These are phyloP conservation scores for Exophiala phaeomuriformis DNA, from an alignment of 2,329 filamentous ascomycete species.

Conservation along the genomic window DNA sequence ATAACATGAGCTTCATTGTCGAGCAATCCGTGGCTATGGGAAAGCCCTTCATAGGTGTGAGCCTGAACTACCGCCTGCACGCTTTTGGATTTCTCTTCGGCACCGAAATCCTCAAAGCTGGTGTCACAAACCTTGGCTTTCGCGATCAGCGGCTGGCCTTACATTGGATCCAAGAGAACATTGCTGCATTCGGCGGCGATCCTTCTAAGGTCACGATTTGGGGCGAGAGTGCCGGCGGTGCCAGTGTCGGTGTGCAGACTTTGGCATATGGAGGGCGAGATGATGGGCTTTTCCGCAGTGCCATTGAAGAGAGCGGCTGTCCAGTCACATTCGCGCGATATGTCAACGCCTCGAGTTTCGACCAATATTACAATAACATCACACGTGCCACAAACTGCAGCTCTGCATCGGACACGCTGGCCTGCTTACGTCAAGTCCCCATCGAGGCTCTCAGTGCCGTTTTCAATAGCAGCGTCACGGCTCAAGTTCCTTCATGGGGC, in stretches of 20 bases:
- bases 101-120: slow-evolving; percentile 20
- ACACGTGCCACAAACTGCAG: slow-evolving; percentile 55
- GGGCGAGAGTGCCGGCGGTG: slow-evolving; percentile 33
- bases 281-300: slow-evolving; percentile 48
- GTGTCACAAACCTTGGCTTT: slow-evolving; percentile 51
- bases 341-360: slow-evolving; percentile 9
- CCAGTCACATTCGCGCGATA: slow-evolving; percentile 14
- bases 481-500: slow-evolving; percentile 8
- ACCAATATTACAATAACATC: slow-evolving; percentile 51
- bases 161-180: slow-evolving; percentile 36
- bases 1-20: slow-evolving; percentile 57
- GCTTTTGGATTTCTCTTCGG: slow-evolving; percentile 49
- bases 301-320: slow-evolving; percentile 47
- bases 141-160: slow-evolving; percentile 35
- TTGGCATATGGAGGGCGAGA: slow-evolving; percentile 49
- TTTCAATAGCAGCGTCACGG: slow-evolving; percentile 38
- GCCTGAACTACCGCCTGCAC: slow-evolving; percentile 48
- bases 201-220: slow-evolving; percentile 35
- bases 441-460: slow-evolving; percentile 52
- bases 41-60: slow-evolving; percentile 49
- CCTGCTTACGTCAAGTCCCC: slow-evolving; percentile 56
- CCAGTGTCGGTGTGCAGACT: slow-evolving; percentile 39
- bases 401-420: slow-evolving; percentile 49
- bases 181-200: slow-evolving; percentile 33
- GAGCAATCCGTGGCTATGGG: slow-evolving; percentile 46